Evolutionary conservation across 2,329 filamentous ascomycete genomes (phyloP).

Genomic region (Aspergillus sp.): DNA sequence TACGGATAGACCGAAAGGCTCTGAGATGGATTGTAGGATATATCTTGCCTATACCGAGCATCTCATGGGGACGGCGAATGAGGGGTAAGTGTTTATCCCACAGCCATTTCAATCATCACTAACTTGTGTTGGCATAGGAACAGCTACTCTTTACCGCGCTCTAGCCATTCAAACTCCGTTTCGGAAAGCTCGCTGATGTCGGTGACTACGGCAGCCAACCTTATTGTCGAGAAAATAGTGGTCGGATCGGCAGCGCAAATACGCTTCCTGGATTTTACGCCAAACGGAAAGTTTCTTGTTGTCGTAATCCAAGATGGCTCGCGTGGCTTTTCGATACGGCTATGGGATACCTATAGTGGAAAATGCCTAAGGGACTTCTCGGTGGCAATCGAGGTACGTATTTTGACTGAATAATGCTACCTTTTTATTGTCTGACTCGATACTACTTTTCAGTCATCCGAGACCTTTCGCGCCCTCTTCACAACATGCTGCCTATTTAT

Average conservation of each 20-base stretch:
- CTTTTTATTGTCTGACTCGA: neutral
- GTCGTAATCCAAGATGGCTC: constrained; percentile 9
- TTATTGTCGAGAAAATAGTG: neutral
- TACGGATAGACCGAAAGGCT: neutral
- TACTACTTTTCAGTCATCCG: neutral
- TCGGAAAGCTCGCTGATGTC: constrained; percentile 5
- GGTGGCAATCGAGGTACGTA: neutral
- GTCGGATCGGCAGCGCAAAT: constrained; percentile 9
- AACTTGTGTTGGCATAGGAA: neutral
- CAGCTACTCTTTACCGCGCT: neutral
- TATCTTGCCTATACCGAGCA: constrained; percentile 16
- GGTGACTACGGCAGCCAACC: constrained; percentile 6
- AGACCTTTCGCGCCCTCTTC: neutral
- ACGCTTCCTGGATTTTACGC: constrained; percentile 13
- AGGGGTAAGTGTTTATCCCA: constrained; percentile 2
- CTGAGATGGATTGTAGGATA: constrained; percentile 2
- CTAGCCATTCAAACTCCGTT: constrained; percentile 13
- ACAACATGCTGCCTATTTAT: constrained; percentile 1
- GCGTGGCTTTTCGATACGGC: constrained; percentile 5
- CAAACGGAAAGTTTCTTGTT: constrained; percentile 11
- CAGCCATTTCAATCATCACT: neutral
- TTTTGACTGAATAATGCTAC: neutral
- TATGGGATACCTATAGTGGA: constrained; percentile 13
- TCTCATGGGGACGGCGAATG: constrained; percentile 8
- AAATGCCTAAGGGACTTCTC: constrained; percentile 2